These are phyloP conservation scores for Rhododendron griersonianum DNA, from an alignment of 148 eudicot species.

Conservation along the genomic window DNA sequence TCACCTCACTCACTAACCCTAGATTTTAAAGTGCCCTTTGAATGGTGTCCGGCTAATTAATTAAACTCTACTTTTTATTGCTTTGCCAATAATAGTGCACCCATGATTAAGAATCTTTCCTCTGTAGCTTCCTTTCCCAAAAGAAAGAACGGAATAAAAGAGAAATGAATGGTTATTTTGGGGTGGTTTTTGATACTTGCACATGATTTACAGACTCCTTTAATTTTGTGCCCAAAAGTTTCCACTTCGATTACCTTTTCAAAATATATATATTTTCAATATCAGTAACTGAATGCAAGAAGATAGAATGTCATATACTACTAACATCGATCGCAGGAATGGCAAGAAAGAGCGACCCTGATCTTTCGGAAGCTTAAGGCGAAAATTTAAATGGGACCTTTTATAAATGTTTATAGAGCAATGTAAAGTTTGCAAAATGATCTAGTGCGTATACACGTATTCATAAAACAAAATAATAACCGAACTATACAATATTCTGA, in stretches of 20 bases:
- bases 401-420: too few species aligned
- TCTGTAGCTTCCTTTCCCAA: background rate
- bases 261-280: background rate
- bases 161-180: background rate
- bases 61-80: background rate
- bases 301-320: background rate
- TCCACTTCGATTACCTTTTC: background rate
- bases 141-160: slow-evolving; percentile 1
- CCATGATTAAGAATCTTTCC: slow-evolving; percentile 15
- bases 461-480: too few species aligned
- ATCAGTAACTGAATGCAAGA: background rate
- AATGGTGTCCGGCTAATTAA: background rate
- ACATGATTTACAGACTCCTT: background rate
- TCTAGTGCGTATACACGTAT: too few species aligned
- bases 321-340: background rate
- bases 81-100: slow-evolving; percentile 4
- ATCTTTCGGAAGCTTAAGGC: too few species aligned
- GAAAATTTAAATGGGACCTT: background rate
- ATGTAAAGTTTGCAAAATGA: too few species aligned
- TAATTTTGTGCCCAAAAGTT: slow-evolving; percentile 2
- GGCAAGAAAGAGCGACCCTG: too few species aligned
- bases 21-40: background rate
- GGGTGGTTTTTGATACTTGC: background rate
- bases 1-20: background rate
- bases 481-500: too few species aligned